Evolutionary conservation across 2,329 filamentous ascomycete species (phyloP).

Genomic region (Eutypa lata): DNA sequence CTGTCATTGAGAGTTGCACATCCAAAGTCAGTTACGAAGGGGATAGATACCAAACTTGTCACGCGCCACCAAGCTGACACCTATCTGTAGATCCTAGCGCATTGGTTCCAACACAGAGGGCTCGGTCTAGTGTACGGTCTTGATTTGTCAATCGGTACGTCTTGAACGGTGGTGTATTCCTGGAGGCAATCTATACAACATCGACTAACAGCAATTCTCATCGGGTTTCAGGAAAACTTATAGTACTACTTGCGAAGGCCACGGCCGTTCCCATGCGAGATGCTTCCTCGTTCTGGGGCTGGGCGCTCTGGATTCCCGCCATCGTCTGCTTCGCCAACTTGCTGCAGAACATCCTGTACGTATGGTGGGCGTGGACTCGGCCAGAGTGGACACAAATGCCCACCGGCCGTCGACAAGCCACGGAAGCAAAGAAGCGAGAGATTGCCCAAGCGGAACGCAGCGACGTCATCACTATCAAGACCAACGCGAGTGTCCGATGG

Average conservation of each 20-base stretch:
- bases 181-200: neutral
- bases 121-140: constrained; percentile 21
- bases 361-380: constrained; percentile 19
- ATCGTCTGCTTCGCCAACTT: constrained; percentile 19
- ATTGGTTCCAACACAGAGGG: constrained; percentile 23
- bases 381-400: constrained; percentile 22
- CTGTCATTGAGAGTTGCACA: constrained; percentile 22
- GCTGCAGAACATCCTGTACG: constrained; percentile 18
- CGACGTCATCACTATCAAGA: neutral
- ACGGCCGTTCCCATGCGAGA: constrained; percentile 25
- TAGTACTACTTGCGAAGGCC: constrained; percentile 21
- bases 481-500: neutral
- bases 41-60: neutral
- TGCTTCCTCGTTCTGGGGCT: constrained; percentile 23
- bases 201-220: neutral
- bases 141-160: constrained; percentile 17
- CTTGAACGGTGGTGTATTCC: neutral
- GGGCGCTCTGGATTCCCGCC: constrained; percentile 24
- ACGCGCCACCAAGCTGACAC: neutral
- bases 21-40: constrained; percentile 18
- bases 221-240: constrained; percentile 15
- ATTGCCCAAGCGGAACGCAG: neutral
- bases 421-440: neutral
- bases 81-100: constrained; percentile 17
- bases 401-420: constrained; percentile 11